Evolutionary conservation across 768 basidiomycete genomes (phyloP).

Genomic region (Tricholoma hemisulphureum): DNA sequence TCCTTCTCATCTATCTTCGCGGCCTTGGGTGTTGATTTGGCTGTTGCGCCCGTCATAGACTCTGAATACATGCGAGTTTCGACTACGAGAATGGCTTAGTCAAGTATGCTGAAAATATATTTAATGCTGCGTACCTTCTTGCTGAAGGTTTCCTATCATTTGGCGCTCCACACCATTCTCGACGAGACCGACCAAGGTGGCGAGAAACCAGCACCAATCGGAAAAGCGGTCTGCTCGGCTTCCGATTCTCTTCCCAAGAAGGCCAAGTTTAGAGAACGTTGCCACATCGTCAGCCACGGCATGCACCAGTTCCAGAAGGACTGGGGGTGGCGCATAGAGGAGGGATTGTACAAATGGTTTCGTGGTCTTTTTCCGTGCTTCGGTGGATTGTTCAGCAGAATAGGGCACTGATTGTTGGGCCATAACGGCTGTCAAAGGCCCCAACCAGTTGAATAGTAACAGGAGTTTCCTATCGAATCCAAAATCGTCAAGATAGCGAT

Average conservation of each 20-base stretch:
- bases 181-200: constrained; percentile 76
- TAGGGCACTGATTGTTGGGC: constrained; percentile 69
- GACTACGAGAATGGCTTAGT: constrained; percentile 39
- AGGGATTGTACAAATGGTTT: constrained; percentile 72
- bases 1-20: constrained; percentile 69
- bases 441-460: constrained; percentile 82
- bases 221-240: constrained; percentile 71
- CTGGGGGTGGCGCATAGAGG: constrained; percentile 78
- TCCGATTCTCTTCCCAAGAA: constrained; percentile 64
- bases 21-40: constrained; percentile 62
- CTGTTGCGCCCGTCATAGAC: constrained; percentile 67
- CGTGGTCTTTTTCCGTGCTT: constrained; percentile 36
- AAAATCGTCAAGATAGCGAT: constrained; percentile 16
- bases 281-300: constrained; percentile 76
- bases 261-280: constrained; percentile 70
- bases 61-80: constrained; percentile 72
- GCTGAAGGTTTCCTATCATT: constrained; percentile 61
- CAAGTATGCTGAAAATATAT: neutral
- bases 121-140: constrained; percentile 49
- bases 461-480: constrained; percentile 70
- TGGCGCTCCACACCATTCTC: constrained; percentile 80
- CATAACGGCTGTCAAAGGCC: constrained; percentile 67
- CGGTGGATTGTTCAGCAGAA: constrained; percentile 42
- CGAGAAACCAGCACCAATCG: constrained; percentile 84
- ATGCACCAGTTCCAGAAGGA: constrained; percentile 74